These are phyloP conservation scores for Neurospora sublineolata DNA, from an alignment of 495 filamentous ascomycete species.

Conservation along the genomic window DNA sequence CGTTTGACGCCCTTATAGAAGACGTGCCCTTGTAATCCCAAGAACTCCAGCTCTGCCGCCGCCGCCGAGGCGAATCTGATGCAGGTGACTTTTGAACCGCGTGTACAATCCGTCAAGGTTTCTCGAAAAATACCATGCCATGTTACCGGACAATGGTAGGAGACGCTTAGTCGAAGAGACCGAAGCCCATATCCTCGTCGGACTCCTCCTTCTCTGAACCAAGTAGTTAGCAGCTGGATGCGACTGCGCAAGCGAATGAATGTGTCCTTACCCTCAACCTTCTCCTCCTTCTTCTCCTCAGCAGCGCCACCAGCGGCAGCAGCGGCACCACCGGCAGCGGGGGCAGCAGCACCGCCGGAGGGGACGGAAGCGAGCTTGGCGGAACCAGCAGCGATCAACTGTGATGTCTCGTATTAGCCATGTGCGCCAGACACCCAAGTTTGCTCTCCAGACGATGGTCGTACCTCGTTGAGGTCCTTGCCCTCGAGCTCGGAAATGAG, in stretches of 20 bases:
- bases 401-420: constrained; percentile 18
- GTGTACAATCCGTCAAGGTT: constrained; percentile 9
- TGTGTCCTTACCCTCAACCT: constrained; percentile 54
- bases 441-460: constrained; percentile 9
- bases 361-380: constrained; percentile 95
- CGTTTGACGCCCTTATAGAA: not conserved
- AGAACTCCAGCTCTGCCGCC: constrained; percentile 10
- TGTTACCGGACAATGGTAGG: not conserved
- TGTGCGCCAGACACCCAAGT: not conserved
- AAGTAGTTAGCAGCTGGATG: constrained; percentile 19
- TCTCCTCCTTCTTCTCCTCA: constrained; percentile 59
- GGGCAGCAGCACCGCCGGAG: constrained; percentile 71
- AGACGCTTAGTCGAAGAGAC: constrained; percentile 85
- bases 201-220: constrained; percentile 64
- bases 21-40: constrained; percentile 7
- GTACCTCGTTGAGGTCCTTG: constrained; percentile 94
- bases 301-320: constrained; percentile 57
- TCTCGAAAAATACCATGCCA: constrained; percentile 16
- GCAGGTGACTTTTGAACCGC: constrained; percentile 5
- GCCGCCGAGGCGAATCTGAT: constrained; percentile 1
- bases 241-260: not conserved
- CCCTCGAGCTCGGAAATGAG: constrained; percentile 87
- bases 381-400: constrained; percentile 89
- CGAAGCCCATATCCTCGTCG: constrained; percentile 99
- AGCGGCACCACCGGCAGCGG: constrained; percentile 48